phyloP scores from a whole-genome alignment of 768 basidiomycete genomes.

The Mycena polygramma region DNA sequence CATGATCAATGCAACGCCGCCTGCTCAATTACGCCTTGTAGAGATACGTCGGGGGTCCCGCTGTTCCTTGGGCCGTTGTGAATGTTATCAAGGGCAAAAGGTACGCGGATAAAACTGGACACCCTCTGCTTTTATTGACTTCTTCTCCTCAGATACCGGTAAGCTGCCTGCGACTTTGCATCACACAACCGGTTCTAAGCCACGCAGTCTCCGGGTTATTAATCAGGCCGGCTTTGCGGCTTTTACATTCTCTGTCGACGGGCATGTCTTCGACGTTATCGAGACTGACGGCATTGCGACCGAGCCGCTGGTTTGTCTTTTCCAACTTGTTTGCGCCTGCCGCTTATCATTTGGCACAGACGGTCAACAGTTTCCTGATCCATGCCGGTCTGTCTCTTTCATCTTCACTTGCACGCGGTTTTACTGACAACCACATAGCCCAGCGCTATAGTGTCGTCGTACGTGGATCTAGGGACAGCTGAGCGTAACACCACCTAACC shows the following conservation, averaged over 20 bases:
- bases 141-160: no score
- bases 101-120: no score
- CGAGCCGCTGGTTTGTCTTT: constrained; percentile 36
- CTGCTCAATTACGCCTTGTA: constrained; percentile 13
- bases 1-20: no score
- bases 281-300: constrained; percentile 33
- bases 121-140: no score
- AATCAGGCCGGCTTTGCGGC: constrained; percentile 49
- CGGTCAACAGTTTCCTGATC: constrained; percentile 48
- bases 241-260: constrained; percentile 44
- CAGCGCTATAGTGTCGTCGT: constrained; percentile 49
- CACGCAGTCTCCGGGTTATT: constrained; percentile 60
- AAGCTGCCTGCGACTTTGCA: neutral
- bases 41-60: constrained; percentile 51
- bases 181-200: no score
- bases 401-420: no score
- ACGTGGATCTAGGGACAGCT: no score
- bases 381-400: constrained; percentile 27
- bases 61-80: constrained; percentile 48
- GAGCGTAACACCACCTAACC: no score
- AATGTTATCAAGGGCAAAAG: constrained; percentile 49
- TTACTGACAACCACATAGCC: neutral
- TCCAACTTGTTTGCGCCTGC: neutral
- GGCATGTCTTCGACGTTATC: neutral
- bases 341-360: neutral